These are phyloP conservation scores for Populus euphratica DNA, from an alignment of 345 rosid species.

Conservation along the genomic window DNA sequence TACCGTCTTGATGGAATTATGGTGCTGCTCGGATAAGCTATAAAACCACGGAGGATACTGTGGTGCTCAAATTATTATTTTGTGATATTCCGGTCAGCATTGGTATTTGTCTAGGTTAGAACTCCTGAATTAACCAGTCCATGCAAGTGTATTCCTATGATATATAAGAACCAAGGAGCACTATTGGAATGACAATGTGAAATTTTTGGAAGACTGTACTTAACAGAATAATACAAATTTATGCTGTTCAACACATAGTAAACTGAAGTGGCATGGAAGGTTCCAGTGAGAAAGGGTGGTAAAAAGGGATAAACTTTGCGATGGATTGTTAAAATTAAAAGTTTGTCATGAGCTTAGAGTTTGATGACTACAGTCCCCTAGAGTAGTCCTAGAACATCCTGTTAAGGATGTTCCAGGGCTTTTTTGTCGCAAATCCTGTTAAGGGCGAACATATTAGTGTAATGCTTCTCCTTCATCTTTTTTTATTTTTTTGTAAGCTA, in stretches of 20 bases:
- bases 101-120: not conserved
- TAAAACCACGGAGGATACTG: not conserved
- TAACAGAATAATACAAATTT: not conserved
- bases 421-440: not conserved
- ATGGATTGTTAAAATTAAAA: not conserved
- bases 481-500: not conserved
- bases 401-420: not conserved
- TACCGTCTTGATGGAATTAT: not conserved
- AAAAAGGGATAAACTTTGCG: not conserved
- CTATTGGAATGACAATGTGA: not conserved
- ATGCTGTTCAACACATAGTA: not conserved
- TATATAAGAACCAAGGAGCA: not conserved
- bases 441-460: not conserved
- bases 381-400: not conserved
- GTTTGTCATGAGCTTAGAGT: not conserved
- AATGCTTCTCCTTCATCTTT: not conserved
- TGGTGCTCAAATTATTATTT: not conserved
- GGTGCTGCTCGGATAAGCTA: not conserved
- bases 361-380: not conserved
- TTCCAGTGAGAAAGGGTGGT: not conserved
- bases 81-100: not conserved
- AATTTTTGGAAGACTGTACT: not conserved
- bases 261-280: not conserved
- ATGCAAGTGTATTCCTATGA: not conserved
- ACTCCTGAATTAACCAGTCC: not conserved